Base-by-base conservation (phyloP, 2,329 filamentous ascomycete genomes). In the Bretziella fagacearum region DNA sequence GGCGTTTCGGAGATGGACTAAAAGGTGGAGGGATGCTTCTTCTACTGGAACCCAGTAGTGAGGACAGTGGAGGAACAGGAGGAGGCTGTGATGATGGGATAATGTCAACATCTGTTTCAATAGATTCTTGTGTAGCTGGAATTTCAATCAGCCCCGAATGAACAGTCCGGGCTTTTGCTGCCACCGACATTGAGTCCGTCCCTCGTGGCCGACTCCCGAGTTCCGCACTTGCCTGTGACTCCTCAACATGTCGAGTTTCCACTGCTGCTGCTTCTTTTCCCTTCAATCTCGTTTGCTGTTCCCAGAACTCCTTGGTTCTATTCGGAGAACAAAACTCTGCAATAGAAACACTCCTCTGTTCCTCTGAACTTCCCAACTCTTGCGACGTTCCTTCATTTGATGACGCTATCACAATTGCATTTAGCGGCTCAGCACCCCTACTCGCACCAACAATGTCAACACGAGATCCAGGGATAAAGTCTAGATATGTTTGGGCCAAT, bases 401-500 rank as follows among this genome's bases (percentile, higher is more conserved):
- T 10, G 35, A 39, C 11, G 35, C 3, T 18, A 39, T 39, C 8
- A 39, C 15, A 3, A 39, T 39, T 11, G 35, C 17, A 39, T 39
- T 22, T 22, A 3, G 8, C n/a, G 6, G 5, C 3, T 10, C 8
- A 10, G 18, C 6, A 11, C 35, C 20, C 8, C 15, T 13, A 10
- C 10, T 39, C 5, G 4, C 30, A 6, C 4, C 30, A 33, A 33
- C 30, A 5, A n/a, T 35, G 42, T 4, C n/a, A n/a, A n/a, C n/a
- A n/a, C n/a, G n/a, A n/a, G n/a, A n/a, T 52, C 52, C 7, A 66
- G 61, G 32, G 62, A 53, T 48, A 73, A 77, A 33, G 63, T 56
- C n/a, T 11, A 71, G 57, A 52, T 75, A 75, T 2, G 69, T 66
- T 18, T 61, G 54, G 3, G 70, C 70, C 18, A 74, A 59, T n/a